These are phyloP conservation scores for Nitzschia inconspicua DNA, from an alignment of 108 stramenopile genomes.

Conservation along the genomic window DNA sequence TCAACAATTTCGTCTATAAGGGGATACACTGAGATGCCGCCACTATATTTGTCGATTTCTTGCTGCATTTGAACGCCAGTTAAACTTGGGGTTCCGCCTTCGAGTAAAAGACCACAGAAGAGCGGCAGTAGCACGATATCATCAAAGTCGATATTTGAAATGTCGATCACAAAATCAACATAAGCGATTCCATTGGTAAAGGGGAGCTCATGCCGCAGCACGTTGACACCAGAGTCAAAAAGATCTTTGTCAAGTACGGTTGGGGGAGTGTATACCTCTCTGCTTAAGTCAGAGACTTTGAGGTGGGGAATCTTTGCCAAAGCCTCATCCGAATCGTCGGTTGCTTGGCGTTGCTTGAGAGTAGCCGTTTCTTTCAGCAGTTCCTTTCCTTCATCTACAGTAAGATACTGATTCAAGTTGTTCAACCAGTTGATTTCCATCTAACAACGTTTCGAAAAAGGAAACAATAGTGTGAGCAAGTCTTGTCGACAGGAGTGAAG, in stretches of 20 bases:
- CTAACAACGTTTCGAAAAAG: constrained; percentile 5
- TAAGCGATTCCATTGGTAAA: constrained; percentile 82
- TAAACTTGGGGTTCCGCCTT: constrained; percentile 54
- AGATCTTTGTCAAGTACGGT: constrained; percentile 45
- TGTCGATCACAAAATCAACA: constrained; percentile 81
- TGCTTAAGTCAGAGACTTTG: constrained; percentile 45
- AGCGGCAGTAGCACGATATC: constrained; percentile 75
- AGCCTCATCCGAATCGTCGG: constrained; percentile 71
- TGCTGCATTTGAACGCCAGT: constrained; percentile 25
- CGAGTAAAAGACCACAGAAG: constrained; percentile 59
- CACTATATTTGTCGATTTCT: constrained; percentile 66
- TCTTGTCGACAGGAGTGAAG: background rate
- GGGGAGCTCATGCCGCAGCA: constrained; percentile 58
- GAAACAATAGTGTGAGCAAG: background rate
- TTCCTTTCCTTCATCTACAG: constrained; percentile 36
- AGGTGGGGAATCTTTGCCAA: constrained; percentile 75
- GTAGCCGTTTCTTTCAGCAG: constrained; percentile 56
- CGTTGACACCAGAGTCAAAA: constrained; percentile 49
- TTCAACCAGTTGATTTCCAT: constrained; percentile 36
- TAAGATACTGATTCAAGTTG: constrained; percentile 32
- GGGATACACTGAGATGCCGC: constrained; percentile 49
- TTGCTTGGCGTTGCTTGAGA: constrained; percentile 68
- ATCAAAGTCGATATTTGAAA: constrained; percentile 69
- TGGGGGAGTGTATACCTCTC: constrained; percentile 56
- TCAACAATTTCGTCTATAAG: constrained; percentile 43